Conservation (phyloP, 2,329 filamentous ascomycete genomes). For the Fusarium armeniacum region DNA sequence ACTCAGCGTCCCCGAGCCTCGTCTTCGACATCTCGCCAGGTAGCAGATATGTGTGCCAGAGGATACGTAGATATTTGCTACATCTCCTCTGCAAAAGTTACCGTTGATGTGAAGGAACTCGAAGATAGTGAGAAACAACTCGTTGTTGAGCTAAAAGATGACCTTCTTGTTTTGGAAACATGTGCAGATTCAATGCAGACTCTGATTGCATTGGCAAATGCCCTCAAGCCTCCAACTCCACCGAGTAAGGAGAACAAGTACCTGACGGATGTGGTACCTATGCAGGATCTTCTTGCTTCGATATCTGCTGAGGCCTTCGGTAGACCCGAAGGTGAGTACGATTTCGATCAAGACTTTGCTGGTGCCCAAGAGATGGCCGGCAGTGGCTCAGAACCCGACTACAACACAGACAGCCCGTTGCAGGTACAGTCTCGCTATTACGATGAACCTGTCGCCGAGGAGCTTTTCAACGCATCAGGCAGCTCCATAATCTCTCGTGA, state of each 20-base stretch:
- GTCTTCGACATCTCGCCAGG: slow-evolving; percentile 62
- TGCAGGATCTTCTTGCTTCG: slow-evolving; percentile 90
- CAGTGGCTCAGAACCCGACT: slow-evolving; percentile 53
- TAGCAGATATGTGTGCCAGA: slow-evolving; percentile 69
- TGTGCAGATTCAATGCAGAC: slow-evolving; percentile 98
- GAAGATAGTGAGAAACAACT: slow-evolving; percentile 73
- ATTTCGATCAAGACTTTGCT: slow-evolving; percentile 74
- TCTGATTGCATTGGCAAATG: slow-evolving; percentile 82
- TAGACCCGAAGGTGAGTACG: slow-evolving; percentile 70
- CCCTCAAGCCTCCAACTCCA: slow-evolving; percentile 84
- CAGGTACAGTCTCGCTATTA: slow-evolving; percentile 64
- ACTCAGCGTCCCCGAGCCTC: slow-evolving; percentile 50
- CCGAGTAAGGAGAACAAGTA: slow-evolving; percentile 89
- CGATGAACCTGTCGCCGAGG: slow-evolving; percentile 59
- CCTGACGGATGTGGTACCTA: slow-evolving; percentile 85
- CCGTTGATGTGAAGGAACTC: slow-evolving; percentile 70
- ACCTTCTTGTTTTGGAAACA: slow-evolving; percentile 90
- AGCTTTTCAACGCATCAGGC: slow-evolving; percentile 64
- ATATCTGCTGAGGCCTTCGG: slow-evolving; percentile 89
- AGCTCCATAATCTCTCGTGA: slow-evolving; percentile 50
- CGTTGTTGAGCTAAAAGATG: slow-evolving; percentile 85
- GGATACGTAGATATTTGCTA: slow-evolving; percentile 91
- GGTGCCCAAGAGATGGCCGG: slow-evolving; percentile 65
- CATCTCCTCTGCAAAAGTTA: slow-evolving; percentile 83
- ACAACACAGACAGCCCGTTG: slow-evolving; percentile 55